These are phyloP conservation scores for Globisporangium acanthophoron DNA, from an alignment of 352 stramenopile species.

Conservation along the genomic window DNA sequence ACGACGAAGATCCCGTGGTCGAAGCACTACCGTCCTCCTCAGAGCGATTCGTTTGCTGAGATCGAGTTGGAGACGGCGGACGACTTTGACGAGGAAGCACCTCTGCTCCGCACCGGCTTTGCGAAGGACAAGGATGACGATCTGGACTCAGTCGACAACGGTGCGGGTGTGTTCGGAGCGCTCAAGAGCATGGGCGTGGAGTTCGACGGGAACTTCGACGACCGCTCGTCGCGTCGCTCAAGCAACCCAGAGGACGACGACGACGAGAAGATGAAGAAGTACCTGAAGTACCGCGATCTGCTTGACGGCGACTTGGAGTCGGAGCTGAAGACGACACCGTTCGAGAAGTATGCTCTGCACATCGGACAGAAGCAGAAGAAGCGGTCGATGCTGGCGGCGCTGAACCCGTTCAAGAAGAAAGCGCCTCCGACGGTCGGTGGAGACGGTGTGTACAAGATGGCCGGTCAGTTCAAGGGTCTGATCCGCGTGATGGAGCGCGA, in stretches of 20 bases:
- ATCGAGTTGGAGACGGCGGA: conserved; percentile 62
- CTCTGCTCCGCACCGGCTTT: conserved; percentile 27
- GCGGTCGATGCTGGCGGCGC: conserved; percentile 42
- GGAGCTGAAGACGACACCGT: conserved; percentile 80
- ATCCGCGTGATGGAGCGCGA: conserved; percentile 84
- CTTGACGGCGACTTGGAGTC: conserved; percentile 64
- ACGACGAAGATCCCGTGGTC: conserved; percentile 81
- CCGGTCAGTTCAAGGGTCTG: conserved; percentile 89
- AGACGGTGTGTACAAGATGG: conserved; percentile 66
- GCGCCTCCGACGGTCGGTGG: conserved; percentile 25
- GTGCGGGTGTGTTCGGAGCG: conserved; percentile 80
- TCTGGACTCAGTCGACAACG: conserved; percentile 56
- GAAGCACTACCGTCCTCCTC: conserved; percentile 61
- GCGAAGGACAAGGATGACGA: conserved; percentile 15
- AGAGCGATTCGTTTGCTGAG: conserved; percentile 60
- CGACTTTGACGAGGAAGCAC: conserved; percentile 47
- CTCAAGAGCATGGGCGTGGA: conserved; percentile 83
- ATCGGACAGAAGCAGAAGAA: conserved; percentile 81
- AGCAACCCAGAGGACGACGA: conserved; percentile 49
- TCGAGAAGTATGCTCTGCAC: conserved; percentile 85
- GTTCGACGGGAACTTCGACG: conserved; percentile 61
- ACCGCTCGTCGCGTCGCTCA: conserved; percentile 45
- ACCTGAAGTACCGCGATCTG: conserved; percentile 70
- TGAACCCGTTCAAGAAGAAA: conserved; percentile 78
- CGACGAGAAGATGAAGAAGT: conserved; percentile 62